A percentile compares a stretch with the other conserved stretches of the same genome.
phyloP scores from a whole-genome alignment of 768 basidiomycete genomes.

The Rhodocollybia butyracea region DNA sequence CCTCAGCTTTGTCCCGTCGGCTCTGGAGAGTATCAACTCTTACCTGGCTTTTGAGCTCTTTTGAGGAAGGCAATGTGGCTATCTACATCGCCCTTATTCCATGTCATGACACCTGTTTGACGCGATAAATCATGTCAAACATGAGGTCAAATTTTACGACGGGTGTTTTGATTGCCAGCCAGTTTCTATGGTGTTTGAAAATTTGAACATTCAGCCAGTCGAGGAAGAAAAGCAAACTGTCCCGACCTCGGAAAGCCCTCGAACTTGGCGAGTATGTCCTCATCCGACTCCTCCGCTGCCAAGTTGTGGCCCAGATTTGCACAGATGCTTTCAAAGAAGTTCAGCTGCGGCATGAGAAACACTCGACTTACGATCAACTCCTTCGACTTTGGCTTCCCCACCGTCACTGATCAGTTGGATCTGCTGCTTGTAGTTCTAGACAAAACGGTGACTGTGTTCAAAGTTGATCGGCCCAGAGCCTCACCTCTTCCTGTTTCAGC shows the following conservation, averaged over 20 bases:
- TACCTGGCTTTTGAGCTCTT: neutral
- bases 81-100: neutral
- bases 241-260: neutral
- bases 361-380: neutral
- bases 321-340: neutral
- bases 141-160: neutral
- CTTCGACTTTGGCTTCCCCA: neutral
- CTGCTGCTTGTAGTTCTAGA: neutral
- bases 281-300: neutral
- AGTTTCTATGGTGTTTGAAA: neutral
- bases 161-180: neutral
- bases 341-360: neutral
- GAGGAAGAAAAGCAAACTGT: neutral
- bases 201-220: neutral
- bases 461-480: neutral
- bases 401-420: neutral
- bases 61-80: neutral
- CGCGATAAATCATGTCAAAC: neutral
- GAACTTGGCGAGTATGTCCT: neutral
- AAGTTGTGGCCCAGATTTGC: neutral
- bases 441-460: neutral
- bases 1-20: neutral
- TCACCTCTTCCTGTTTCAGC: neutral
- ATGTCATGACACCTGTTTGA: neutral
- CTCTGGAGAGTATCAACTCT: neutral